A percentile compares a stretch with the other conserved stretches of the same genome.
These are phyloP conservation scores for Aspergillus novoparasiticus DNA, from an alignment of 2,329 filamentous ascomycete species.

Conservation along the genomic window DNA sequence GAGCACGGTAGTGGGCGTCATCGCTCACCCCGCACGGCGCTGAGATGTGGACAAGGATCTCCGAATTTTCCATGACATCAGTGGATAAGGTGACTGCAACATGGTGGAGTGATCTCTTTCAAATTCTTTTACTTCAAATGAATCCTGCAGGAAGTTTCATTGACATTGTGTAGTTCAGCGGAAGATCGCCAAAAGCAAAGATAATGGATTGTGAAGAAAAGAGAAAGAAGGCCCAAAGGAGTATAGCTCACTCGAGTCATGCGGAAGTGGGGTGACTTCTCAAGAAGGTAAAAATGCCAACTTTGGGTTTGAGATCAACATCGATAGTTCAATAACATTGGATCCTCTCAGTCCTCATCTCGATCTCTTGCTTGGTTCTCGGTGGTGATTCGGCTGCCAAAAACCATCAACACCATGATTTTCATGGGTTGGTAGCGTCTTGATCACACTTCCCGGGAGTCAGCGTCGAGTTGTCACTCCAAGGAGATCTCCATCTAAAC, in stretches of 20 bases:
- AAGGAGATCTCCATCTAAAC: background rate
- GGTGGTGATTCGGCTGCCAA: background rate
- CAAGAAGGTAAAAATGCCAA: background rate
- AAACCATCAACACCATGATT: background rate
- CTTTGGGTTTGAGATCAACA: slow-evolving; percentile 8
- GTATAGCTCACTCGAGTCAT: slow-evolving; percentile 7
- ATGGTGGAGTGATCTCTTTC: slow-evolving; percentile 6
- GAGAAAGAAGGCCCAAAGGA: background rate
- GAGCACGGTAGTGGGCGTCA: slow-evolving; percentile 42
- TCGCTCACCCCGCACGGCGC: slow-evolving; percentile 40
- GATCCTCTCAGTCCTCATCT: background rate
- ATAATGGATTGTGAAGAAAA: background rate
- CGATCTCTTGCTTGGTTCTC: background rate
- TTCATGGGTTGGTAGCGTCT: background rate
- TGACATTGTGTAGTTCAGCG: background rate
- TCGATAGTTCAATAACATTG: background rate
- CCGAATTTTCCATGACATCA: slow-evolving; percentile 27
- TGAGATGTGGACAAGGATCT: slow-evolving; percentile 47
- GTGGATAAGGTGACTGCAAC: slow-evolving; percentile 1
- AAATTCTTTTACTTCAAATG: background rate
- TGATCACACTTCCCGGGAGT: background rate
- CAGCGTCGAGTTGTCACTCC: background rate
- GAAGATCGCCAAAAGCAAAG: background rate
- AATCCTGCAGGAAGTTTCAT: background rate
- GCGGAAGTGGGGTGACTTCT: slow-evolving; percentile 5